These are phyloP conservation scores for Salvia hispanica DNA, from an alignment of 257 asterid genomes.

Conservation along the genomic window DNA sequence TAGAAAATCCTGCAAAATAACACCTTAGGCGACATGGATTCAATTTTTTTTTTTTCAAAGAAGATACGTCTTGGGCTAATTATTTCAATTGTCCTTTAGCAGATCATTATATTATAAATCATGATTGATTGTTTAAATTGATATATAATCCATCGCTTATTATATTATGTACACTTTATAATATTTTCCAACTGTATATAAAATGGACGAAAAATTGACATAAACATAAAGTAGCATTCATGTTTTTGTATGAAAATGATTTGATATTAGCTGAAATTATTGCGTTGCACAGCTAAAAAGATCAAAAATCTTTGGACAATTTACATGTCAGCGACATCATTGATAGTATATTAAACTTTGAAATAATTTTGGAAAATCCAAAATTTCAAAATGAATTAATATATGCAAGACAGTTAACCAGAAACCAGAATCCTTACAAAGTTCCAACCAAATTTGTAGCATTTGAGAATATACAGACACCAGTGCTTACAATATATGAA, in stretches of 20 bases:
- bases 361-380: too few relatives aligned
- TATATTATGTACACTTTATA: neutral
- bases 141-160: neutral
- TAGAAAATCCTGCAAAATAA: slow-evolving; percentile 20
- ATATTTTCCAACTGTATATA: neutral
- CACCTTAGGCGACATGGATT: slow-evolving; percentile 25
- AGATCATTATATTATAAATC: neutral
- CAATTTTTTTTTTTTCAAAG: slow-evolving; percentile 9
- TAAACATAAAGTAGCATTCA: neutral
- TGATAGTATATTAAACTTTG: too few relatives aligned
- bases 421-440: slow-evolving; percentile 23
- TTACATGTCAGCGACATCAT: too few relatives aligned
- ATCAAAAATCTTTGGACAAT: too few relatives aligned
- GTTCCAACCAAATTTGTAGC: slow-evolving; percentile 2
- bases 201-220: neutral
- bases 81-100: neutral
- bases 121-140: neutral
- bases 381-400: neutral
- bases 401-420: neutral
- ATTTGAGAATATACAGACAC: slow-evolving; percentile 26
- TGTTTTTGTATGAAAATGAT: neutral
- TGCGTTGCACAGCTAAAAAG: too few relatives aligned
- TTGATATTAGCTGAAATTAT: neutral
- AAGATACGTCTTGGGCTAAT: neutral
- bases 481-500: slow-evolving; percentile 1